Conservation (phyloP, 1,139 yeast genomes). For the Hansenula lynferdii region DNA sequence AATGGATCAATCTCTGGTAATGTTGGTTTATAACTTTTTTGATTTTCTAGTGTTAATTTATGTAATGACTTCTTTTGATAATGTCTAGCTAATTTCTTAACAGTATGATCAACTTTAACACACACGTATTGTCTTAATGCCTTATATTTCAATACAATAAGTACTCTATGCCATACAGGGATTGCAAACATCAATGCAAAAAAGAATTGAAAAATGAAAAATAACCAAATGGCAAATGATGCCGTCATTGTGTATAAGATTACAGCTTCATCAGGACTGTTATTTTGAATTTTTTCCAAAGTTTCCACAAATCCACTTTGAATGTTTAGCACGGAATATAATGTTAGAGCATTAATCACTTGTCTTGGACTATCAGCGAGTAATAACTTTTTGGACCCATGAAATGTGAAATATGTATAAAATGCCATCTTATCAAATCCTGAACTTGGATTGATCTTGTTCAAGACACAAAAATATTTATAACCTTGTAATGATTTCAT, state of each 20-base stretch:
- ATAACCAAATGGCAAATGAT: constrained; percentile 70
- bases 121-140: constrained; percentile 57
- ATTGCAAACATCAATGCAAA: constrained; percentile 52
- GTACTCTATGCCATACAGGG: constrained; percentile 49
- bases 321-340: constrained; percentile 46
- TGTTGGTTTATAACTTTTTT: constrained; percentile 16
- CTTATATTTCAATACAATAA: constrained; percentile 30
- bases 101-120: constrained; percentile 47
- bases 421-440: constrained; percentile 67
- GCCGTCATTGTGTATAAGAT: constrained; percentile 71
- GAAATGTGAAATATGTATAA: constrained; percentile 61
- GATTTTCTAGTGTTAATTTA: constrained; percentile 23
- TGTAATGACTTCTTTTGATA: constrained; percentile 34
- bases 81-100: constrained; percentile 44
- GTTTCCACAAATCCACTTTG: constrained; percentile 49
- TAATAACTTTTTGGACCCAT: constrained; percentile 57
- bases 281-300: constrained; percentile 52
- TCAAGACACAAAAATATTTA: constrained; percentile 67
- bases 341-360: constrained; percentile 72
- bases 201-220: constrained; percentile 57
- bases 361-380: constrained; percentile 90
- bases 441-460: constrained; percentile 58
- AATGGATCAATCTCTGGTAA: constrained; percentile 12
- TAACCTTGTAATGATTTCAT: constrained; percentile 54
- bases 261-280: constrained; percentile 61